Evolutionary conservation across 169 alveolate genomes (phyloP).

Genomic region (Plasmodium malariae): DNA sequence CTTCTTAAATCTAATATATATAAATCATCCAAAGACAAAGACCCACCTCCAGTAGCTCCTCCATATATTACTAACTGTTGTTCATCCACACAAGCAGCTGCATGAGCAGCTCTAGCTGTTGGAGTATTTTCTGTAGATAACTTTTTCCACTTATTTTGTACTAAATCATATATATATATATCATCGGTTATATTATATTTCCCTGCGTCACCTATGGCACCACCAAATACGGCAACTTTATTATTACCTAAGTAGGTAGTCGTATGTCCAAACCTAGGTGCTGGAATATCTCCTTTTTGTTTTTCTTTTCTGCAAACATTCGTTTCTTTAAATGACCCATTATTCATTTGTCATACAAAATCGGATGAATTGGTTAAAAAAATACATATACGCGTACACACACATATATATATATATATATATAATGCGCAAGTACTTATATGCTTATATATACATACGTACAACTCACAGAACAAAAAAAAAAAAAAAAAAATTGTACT

Average conservation of each 20-base stretch:
- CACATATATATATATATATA: too few species aligned
- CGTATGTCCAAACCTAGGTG: constrained; percentile 98
- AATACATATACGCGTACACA: too few species aligned
- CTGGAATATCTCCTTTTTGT: constrained; percentile 95
- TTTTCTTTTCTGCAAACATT: constrained; percentile 80
- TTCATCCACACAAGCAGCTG: constrained; percentile 98
- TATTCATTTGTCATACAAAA: constrained; percentile 72
- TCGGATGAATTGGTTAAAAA: not conserved
- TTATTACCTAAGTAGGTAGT: constrained; percentile 94
- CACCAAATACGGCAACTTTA: constrained; percentile 94
- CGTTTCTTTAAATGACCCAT: constrained; percentile 73
- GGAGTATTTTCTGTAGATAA: constrained; percentile 93
- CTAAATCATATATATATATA: constrained; percentile 92
- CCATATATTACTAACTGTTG: constrained; percentile 97
- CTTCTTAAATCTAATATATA: constrained; percentile 96
- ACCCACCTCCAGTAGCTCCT: constrained; percentile 99
- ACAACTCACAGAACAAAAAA: not conserved
- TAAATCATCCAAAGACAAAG: constrained; percentile 96
- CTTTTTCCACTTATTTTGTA: constrained; percentile 91
- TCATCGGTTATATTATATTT: constrained; percentile 98
- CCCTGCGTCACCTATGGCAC: constrained; percentile 98
- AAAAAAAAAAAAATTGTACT: too few species aligned
- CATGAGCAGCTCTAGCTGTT: constrained; percentile 99
- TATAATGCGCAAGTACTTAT: too few species aligned
- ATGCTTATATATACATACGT: not conserved